phyloP scores from a whole-genome alignment of 768 basidiomycete species.

The Tricholoma furcatifolium region DNA sequence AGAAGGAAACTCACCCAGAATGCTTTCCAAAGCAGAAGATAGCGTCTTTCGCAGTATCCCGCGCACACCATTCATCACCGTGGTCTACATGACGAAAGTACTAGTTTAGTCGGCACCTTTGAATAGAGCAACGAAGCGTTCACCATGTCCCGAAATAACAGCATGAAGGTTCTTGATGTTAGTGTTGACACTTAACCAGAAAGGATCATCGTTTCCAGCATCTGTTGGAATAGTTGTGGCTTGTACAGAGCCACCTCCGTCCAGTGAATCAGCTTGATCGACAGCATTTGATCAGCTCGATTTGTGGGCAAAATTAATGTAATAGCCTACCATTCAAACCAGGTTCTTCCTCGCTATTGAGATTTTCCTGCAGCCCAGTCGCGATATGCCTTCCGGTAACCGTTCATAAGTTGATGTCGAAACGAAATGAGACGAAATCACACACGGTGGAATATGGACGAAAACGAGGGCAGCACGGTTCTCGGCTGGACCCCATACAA shows the following conservation, averaged over 20 bases:
- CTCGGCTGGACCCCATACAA: constrained; percentile 54
- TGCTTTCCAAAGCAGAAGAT: constrained; percentile 81
- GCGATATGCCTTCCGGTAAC: constrained; percentile 15
- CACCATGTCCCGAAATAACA: constrained; percentile 72
- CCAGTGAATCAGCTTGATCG: constrained; percentile 49
- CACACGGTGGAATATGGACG: constrained; percentile 74
- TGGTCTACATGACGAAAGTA: constrained; percentile 46
- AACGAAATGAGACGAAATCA: constrained; percentile 1
- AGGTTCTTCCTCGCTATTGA: constrained; percentile 36
- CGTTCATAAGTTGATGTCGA: too few relatives aligned
- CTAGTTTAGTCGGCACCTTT: not conserved
- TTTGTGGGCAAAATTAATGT: too few relatives aligned
- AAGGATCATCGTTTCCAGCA: constrained; percentile 50
- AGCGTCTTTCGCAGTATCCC: constrained; percentile 58
- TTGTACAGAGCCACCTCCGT: constrained; percentile 57
- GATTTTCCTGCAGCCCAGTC: constrained; percentile 31
- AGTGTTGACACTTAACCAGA: constrained; percentile 59
- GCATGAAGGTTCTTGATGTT: constrained; percentile 66
- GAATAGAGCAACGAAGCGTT: not conserved
- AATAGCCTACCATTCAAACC: constrained; percentile 40
- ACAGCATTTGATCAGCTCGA: not conserved
- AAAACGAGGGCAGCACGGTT: constrained; percentile 61
- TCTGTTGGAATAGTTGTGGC: constrained; percentile 37
- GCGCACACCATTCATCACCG: constrained; percentile 78
- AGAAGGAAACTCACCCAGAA: constrained; percentile 50